Base-by-base conservation (phyloP, 139 green algal genomes). In the Coelastrella sp. region DNA sequence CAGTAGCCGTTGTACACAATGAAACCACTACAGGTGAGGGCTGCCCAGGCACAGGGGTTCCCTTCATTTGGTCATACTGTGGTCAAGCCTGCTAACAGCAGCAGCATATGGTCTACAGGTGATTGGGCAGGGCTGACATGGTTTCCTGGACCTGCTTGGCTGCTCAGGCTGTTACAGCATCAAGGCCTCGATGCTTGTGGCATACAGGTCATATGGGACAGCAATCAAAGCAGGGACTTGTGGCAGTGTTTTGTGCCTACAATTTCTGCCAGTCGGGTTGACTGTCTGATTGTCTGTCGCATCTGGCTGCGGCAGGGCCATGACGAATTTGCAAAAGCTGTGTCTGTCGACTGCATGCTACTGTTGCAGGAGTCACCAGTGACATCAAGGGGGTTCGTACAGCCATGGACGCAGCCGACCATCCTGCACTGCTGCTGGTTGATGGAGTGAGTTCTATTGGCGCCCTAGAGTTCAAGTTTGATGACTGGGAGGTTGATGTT, bases 401-500 rank as follows among this genome's bases (percentile, higher is more conserved):
- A 27, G 95, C 94, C 3, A 97, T 99, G 94, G 96, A 99, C 84
- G 92, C 89, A 0, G 91, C 88, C 7, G 87, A 74, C 66, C 97
- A 99, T 93, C 96, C 96, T 9, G 97, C 97, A 1, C 93, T 99
- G 91, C 94, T 99, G 65, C 90, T 99, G 91, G 96, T 99, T 66
- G 95, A 97, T 85, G 92, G 97, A 57, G 98, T 99, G 24, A 98
- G 95, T 12, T 98, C 96, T 61, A 99, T 99, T 84, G 98, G 98
- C 17, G 98, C 96, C 7, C 95, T 99, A 27, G 93, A 97, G 70
- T 99, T 99, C 93, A 88, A 96, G 74, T 96, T 99, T 84, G 98
- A 99, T 91, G 93, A 99, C 25, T 99, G 98, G 98, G 83, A 96
- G 19, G 98, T 99, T 25, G 98, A 99, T 92, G 95, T 99, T 66